Evolutionary conservation across 495 filamentous ascomycete genomes (phyloP), one percentile per base, ranked within the genome.

Genomic region (Neurospora discreta): DNA sequence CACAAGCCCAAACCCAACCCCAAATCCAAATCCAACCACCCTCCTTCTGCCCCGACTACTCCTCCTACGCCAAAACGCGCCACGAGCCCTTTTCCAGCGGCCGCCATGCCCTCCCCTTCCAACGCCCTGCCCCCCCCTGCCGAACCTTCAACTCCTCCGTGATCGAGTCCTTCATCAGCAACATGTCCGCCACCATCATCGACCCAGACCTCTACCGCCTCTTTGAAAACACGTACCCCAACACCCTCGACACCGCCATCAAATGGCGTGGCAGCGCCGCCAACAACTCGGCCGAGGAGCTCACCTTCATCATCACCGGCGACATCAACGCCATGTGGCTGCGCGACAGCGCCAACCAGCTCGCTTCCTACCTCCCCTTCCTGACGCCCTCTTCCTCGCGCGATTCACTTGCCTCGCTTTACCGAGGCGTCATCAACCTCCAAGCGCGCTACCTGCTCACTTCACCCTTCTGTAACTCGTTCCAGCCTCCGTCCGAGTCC

Each of bases 301-400:
- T 86, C 39, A 80, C 84, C 65, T 85, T 86, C 70, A 71, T 85
- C 71, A 81, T 81, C 46, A 85, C 83, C 1, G 83, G 83, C 36
- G 93, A 97, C 78, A 97, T 97, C 80, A 82, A 88, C 77, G 89
- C 89, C 68, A 90, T 91, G 89, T 91, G 90, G 90, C 81, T 92
- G 65, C 84, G 90, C 38, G 90, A 91, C 75, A 88, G 85, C 36
- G 85, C 89, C 39, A 91, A 91, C 76, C 89, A 91, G 76, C 79
- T 92, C 75, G 86, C 89, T 71, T 86, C 85, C 39, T 92, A 91
- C 77, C 83, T 88, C 39, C 81, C 87, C 0, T 73, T 91, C 2
- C 79, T 91, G 5, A 82, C 82, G 23, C 80, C 86, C 13, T 80
- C 81, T 68, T 71, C 77, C 16, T 79, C 79, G 36, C 73, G 79